Evolutionary conservation across 352 stramenopile species (phyloP).

Genomic region (Blastocystis sp.): DNA sequence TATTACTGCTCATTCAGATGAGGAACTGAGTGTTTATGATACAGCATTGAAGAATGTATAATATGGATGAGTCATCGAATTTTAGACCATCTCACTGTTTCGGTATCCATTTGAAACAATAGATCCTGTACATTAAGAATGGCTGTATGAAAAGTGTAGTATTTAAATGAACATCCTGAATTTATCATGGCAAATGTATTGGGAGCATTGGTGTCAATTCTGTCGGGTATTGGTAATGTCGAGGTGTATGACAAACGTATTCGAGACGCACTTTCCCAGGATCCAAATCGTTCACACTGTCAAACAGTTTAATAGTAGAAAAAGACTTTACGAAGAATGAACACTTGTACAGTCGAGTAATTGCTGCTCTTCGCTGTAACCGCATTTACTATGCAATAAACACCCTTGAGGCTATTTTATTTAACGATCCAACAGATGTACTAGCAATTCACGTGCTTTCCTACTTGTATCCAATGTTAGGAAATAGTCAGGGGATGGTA

Average conservation of each 20-base stretch:
- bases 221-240: not conserved
- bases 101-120: slow-evolving; percentile 13
- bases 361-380: not conserved
- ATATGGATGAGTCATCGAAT: not conserved
- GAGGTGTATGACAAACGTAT: not conserved
- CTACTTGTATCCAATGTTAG: not conserved
- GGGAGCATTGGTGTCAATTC: not conserved
- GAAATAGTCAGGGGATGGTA: not conserved
- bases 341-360: not conserved
- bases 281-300: not conserved
- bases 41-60: not conserved
- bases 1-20: slow-evolving; percentile 33
- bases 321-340: slow-evolving; percentile 40
- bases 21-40: slow-evolving; percentile 6
- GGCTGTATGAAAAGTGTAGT: not conserved
- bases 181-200: slow-evolving; percentile 39
- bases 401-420: slow-evolving; percentile 1
- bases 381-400: slow-evolving; percentile 27
- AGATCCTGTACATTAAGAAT: not conserved
- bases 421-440: slow-evolving; percentile 30
- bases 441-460: slow-evolving; percentile 4
- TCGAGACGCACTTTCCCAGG: not conserved
- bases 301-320: not conserved
- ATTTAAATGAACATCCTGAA: slow-evolving; percentile 8
- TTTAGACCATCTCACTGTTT: not conserved